Evolutionary conservation across 2,329 filamentous ascomycete genomes (phyloP).

Genomic region (Pochonia chlamydosporia): DNA sequence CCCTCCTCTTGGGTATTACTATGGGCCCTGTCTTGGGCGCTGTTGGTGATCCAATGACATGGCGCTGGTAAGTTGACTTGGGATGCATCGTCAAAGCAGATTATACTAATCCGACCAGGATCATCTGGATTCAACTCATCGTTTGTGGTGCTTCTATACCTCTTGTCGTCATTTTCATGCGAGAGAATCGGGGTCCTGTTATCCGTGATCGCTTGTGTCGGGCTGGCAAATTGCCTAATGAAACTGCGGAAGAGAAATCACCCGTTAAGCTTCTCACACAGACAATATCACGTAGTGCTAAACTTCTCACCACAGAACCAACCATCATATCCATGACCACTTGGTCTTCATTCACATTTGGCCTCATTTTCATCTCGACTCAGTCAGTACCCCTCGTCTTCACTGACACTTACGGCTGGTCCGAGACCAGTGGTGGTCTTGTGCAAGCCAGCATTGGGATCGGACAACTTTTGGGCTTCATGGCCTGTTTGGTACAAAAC

Average conservation of each 20-base stretch:
- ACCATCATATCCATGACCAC: conserved; percentile 9
- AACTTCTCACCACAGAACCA: conserved; percentile 11
- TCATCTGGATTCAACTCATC: conserved; percentile 11
- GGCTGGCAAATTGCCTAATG: too few relatives aligned
- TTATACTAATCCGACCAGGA: neutral
- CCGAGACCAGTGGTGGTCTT: conserved; percentile 3
- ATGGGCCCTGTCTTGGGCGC: conserved; percentile 11
- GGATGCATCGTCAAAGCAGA: neutral
- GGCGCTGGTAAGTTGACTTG: conserved; percentile 8
- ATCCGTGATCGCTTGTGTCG: neutral
- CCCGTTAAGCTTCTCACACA: neutral
- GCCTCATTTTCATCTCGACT: conserved; percentile 10
- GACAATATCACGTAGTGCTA: conserved; percentile 6
- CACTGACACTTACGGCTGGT: conserved; percentile 5
- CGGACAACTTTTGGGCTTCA: conserved; percentile 10
- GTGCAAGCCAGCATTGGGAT: conserved; percentile 9
- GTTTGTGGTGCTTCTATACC: conserved; percentile 5
- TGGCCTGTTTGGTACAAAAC: conserved; percentile 5
- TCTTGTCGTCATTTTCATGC: neutral
- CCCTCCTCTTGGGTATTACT: conserved; percentile 9
- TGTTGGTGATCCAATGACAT: conserved; percentile 8
- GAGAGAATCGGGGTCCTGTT: conserved; percentile 8
- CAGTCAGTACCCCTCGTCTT: conserved; percentile 11
- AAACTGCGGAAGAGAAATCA: neutral
- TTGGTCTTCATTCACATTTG: conserved; percentile 11